Evolutionary conservation across 345 rosid genomes (phyloP).

Genomic region (Physaria fendleri): DNA sequence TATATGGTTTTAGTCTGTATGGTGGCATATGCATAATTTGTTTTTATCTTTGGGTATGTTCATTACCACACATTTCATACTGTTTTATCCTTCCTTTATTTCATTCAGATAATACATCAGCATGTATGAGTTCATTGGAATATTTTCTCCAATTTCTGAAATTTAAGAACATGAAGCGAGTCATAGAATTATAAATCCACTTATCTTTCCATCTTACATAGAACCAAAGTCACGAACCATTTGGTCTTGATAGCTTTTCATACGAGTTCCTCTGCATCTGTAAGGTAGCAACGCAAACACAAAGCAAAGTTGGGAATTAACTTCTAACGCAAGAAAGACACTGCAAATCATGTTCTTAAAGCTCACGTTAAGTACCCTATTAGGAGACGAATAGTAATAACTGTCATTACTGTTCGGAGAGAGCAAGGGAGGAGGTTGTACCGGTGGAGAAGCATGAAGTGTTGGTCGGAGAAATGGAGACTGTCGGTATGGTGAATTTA

Average conservation of each 20-base stretch:
- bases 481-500: conserved; percentile 34
- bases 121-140: not conserved
- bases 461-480: conserved; percentile 50
- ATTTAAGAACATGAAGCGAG: not conserved
- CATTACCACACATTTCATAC: conserved; percentile 8
- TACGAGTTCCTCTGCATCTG: conserved; percentile 50
- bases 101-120: not conserved
- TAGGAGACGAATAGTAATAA: conserved; percentile 28
- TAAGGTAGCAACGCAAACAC: not conserved
- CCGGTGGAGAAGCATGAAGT: conserved; percentile 42
- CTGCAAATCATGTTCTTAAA: not conserved
- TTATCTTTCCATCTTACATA: not conserved
- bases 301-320: not conserved
- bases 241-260: conserved; percentile 30
- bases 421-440: conserved; percentile 25
- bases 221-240: not conserved
- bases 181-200: not conserved
- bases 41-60: conserved; percentile 11
- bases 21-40: conserved; percentile 2
- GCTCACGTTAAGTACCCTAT: conserved; percentile 25
- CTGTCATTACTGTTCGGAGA: conserved; percentile 15
- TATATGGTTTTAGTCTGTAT: not conserved
- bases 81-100: conserved; percentile 12
- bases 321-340: not conserved
- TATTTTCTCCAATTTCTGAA: not conserved